Evolutionary conservation across 169 alveolate genomes (phyloP).

Genomic region (Cryptosporidium ryanae): DNA sequence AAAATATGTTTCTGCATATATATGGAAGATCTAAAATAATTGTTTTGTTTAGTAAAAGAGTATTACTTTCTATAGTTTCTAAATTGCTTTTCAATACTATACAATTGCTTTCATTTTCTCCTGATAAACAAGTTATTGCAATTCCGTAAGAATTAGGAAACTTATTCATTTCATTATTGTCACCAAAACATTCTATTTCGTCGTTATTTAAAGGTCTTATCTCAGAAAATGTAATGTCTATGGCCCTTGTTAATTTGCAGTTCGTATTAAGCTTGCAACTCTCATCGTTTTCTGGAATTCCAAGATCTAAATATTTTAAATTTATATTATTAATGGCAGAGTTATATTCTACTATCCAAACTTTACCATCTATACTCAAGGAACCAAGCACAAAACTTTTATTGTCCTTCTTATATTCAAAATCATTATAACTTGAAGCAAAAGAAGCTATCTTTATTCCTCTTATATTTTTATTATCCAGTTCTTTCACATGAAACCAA

Average conservation of each 20-base stretch:
- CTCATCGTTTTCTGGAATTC: too few species aligned
- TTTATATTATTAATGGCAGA: background rate
- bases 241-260: constrained; percentile 12
- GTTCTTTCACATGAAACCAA: constrained; percentile 61
- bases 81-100: constrained; percentile 3
- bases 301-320: background rate
- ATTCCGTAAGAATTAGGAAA: constrained; percentile 66
- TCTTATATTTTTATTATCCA: constrained; percentile 54
- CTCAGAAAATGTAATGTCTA: constrained; percentile 58
- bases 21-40: constrained; percentile 35
- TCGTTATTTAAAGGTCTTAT: constrained; percentile 15
- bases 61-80: background rate
- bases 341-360: constrained; percentile 43
- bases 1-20: constrained; percentile 34
- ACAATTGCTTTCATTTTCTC: constrained; percentile 1
- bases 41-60: background rate
- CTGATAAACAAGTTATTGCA: constrained; percentile 40
- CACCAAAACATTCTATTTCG: background rate
- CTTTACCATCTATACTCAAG: constrained; percentile 19
- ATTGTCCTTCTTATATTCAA: constrained; percentile 5
- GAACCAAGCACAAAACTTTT: constrained; percentile 53
- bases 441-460: constrained; percentile 46
- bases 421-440: background rate
- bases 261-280: background rate
- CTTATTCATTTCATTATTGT: background rate